These are phyloP conservation scores for Tolypocladium cylindrosporum DNA, from an alignment of 2,329 filamentous ascomycete genomes.

Conservation along the genomic window DNA sequence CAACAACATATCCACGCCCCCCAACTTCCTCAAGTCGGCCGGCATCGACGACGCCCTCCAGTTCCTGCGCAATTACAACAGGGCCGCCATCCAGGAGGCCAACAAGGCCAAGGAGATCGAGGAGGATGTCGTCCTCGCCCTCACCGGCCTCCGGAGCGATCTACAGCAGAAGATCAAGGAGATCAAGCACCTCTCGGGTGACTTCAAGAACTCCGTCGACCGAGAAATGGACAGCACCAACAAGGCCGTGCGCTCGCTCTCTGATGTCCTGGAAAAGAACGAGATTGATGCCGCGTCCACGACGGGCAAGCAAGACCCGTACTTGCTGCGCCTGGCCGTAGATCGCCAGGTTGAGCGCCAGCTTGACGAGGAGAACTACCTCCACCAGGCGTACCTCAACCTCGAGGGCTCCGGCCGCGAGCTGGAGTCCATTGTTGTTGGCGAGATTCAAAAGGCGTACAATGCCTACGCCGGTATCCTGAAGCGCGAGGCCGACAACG, in stretches of 20 bases:
- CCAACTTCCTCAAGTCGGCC: slow-evolving; percentile 66
- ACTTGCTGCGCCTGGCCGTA: slow-evolving; percentile 73
- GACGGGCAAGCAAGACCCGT: slow-evolving; percentile 85
- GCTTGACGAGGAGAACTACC: slow-evolving; percentile 93
- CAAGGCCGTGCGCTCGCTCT: slow-evolving; percentile 68
- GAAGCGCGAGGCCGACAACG: slow-evolving; percentile 80
- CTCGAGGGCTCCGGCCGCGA: slow-evolving; percentile 90
- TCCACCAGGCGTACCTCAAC: slow-evolving; percentile 93
- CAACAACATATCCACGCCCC: slow-evolving; percentile 66
- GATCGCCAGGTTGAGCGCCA: slow-evolving; percentile 88
- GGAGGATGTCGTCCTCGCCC: slow-evolving; percentile 77
- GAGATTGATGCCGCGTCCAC: slow-evolving; percentile 65
- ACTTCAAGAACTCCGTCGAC: slow-evolving; percentile 95
- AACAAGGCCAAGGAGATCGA: slow-evolving; percentile 88
- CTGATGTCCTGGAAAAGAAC: slow-evolving; percentile 69
- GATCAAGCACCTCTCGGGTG: slow-evolving; percentile 84
- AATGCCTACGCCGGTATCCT: slow-evolving; percentile 87
- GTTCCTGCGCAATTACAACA: slow-evolving; percentile 74
- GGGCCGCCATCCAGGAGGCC: slow-evolving; percentile 65
- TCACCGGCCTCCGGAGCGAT: slow-evolving; percentile 79
- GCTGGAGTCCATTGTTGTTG: slow-evolving; percentile 90
- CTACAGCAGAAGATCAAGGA: slow-evolving; percentile 96
- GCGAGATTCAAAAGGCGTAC: slow-evolving; percentile 96
- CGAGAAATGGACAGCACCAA: slow-evolving; percentile 85
- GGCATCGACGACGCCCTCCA: slow-evolving; percentile 83